Evolutionary conservation across 2,329 filamentous ascomycete species (phyloP).

Genomic region (Sclerotinia sclerotiorum): DNA sequence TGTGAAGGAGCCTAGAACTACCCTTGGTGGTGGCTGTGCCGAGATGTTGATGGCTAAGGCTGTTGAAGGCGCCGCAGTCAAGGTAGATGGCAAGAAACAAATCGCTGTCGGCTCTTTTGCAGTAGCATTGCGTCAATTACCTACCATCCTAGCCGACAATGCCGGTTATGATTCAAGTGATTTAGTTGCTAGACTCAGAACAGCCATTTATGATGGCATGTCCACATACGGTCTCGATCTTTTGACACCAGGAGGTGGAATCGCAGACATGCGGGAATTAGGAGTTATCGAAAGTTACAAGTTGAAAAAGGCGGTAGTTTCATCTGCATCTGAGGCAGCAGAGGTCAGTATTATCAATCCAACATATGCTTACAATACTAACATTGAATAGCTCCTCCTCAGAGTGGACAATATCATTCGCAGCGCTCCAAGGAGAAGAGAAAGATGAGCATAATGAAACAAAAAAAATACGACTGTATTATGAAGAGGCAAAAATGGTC

Average conservation of each 20-base stretch:
- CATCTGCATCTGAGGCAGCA: slow-evolving; percentile 91
- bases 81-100: slow-evolving; percentile 95
- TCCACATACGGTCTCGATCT: slow-evolving; percentile 89
- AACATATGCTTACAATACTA: slow-evolving; percentile 35
- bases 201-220: slow-evolving; percentile 93
- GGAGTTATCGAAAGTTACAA: slow-evolving; percentile 99
- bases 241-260: slow-evolving; percentile 83
- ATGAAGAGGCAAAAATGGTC: slow-evolving; percentile 33
- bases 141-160: slow-evolving; percentile 96
- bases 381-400: slow-evolving; percentile 67
- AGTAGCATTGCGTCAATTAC: slow-evolving; percentile 83
- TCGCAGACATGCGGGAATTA: slow-evolving; percentile 92
- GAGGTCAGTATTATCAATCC: slow-evolving; percentile 63
- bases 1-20: slow-evolving; percentile 89
- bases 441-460: slow-evolving; percentile 58
- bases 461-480: slow-evolving; percentile 35
- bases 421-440: slow-evolving; percentile 79
- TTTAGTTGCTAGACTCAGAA: slow-evolving; percentile 84
- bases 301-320: slow-evolving; percentile 96
- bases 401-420: slow-evolving; percentile 98
- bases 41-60: slow-evolving; percentile 99
- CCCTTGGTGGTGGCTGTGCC: slow-evolving; percentile 90
- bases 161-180: slow-evolving; percentile 95
- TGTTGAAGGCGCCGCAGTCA: slow-evolving; percentile 88
- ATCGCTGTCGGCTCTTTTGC: slow-evolving; percentile 90